Percentiles rank a stretch among this genome's conserved stretches.
These are phyloP conservation scores for Huntiella abstrusa DNA, from an alignment of 2,329 filamentous ascomycete species.

Conservation along the genomic window DNA sequence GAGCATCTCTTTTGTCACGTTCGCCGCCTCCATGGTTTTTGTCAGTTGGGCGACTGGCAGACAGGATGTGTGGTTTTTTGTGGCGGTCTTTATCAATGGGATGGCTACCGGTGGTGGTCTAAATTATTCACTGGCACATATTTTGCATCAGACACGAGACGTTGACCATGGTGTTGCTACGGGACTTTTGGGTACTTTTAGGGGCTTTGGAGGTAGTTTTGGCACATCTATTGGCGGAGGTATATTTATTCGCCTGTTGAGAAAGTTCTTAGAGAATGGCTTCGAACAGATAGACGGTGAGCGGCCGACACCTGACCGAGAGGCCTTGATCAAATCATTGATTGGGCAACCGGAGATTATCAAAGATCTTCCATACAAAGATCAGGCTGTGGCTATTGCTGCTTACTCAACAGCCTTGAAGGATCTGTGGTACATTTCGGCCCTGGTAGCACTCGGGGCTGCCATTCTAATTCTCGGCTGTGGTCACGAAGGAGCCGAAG, in stretches of 20 bases:
- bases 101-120: conserved; percentile 51
- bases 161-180: conserved; percentile 57
- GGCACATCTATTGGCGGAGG: conserved; percentile 65
- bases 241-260: conserved; percentile 46
- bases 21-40: conserved; percentile 37
- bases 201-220: conserved; percentile 66
- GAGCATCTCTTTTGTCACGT: conserved; percentile 40
- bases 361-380: conserved; percentile 21
- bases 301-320: conserved; percentile 18
- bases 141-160: conserved; percentile 50
- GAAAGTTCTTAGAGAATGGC: conserved; percentile 32
- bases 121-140: conserved; percentile 67
- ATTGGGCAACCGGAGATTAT: conserved; percentile 31
- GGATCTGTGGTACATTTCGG: conserved; percentile 29
- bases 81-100: conserved; percentile 49
- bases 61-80: conserved; percentile 33
- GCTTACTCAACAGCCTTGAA: conserved; percentile 28
- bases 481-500: conserved; percentile 30
- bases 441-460: conserved; percentile 24
- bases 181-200: conserved; percentile 58
- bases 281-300: conserved; percentile 32
- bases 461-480: conserved; percentile 29
- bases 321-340: conserved; percentile 26
- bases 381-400: conserved; percentile 26
- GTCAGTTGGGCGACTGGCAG: conserved; percentile 34